Evolutionary conservation across 768 basidiomycete genomes (phyloP), one percentile per base, ranked within the genome.

Genomic region (Suillus weaverae): DNA sequence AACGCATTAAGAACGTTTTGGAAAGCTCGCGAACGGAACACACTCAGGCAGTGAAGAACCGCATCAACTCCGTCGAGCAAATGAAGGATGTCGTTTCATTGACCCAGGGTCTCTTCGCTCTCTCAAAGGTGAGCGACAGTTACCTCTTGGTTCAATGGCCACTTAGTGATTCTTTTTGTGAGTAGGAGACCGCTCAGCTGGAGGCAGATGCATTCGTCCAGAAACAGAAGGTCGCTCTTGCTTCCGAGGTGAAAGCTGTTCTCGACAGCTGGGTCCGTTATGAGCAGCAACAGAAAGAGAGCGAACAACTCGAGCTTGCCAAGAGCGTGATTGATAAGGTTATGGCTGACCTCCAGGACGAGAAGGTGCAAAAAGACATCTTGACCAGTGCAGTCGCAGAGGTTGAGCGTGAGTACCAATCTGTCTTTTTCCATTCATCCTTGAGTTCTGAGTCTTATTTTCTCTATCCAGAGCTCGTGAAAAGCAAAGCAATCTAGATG

Each of bases 191-290:
- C 67, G 96, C 96, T 59, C 81, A 88, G 71, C 83, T 97, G 71
- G 97, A 99, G 81, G 83, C 89, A 65, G 89, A 92, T 71, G 89
- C 91, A 64, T 99, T 99, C 72, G 88, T 91, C 54, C 92, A 94
- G 75, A 86, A 88, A 71, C 97, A 99, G 83, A 91, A 94, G 78
- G 88, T 90, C 65, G 88, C 86, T 50, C 81, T 99, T 73, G 88
- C 95, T 36, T 68, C 91, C 51, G 97, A 99, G 81, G 81, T 98
- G 74, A 99, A 98, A 81, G 72, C 89, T 36, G 96, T 99, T 46
- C 87, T 99, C 63, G 97, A 99, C 83, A 93, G 92, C 77, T 97
- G 96, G 96, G 97, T 95, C 64, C 92, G 97, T 75, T 95, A 89
- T 80, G 97, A 99, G 83, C 96, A 97, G 75, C 94, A 96, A 76